Evolutionary conservation across 768 basidiomycete species (phyloP), one percentile per base, ranked within the genome.

Genomic region (Flagelloscypha sp.): DNA sequence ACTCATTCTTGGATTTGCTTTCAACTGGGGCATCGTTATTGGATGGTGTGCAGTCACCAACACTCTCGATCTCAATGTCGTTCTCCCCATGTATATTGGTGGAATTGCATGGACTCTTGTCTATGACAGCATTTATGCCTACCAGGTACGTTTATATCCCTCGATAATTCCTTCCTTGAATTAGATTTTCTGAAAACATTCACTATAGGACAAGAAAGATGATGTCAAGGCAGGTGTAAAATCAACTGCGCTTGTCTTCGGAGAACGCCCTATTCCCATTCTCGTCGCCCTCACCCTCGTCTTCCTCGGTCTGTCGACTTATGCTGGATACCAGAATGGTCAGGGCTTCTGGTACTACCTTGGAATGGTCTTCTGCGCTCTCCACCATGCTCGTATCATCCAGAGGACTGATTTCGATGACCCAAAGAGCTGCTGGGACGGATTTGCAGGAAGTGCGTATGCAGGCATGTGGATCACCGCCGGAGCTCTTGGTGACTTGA

Each of bases 91-190:
- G n/a, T 35, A 42, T 22, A 32, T 28, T 30, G 37, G 20, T 35
- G 22, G 8, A 15, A n/a, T n/a, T n/a, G n/a, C n/a, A n/a, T n/a
- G n/a, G n/a, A 56, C n/a, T n/a, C n/a, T 13, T 24, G 1, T 35
- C 18, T 69, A 68, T 49, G 72, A 80, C 49, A 74, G 75, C 1
- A 74, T 77, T 41, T 80, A 80, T 46, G 77, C 74, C 4, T 74
- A 74, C 52, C 74, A 85, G n/a, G n/a, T n/a, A n/a, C n/a, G n/a
- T n/a, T n/a, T n/a, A n/a, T n/a, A n/a, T n/a, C n/a, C n/a, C n/a
- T n/a, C n/a, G n/a, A n/a, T n/a, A n/a, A n/a, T n/a, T 48, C 61
- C 70, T 35, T 19, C 25, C 7, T 22, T 11, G 19, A 7, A 23
- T 6, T 17, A 10, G 6, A 27, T 6, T 2, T 7, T n/a, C 7